These are phyloP conservation scores for Candida corydali DNA, from an alignment of 805 yeast genomes.

Conservation along the genomic window DNA sequence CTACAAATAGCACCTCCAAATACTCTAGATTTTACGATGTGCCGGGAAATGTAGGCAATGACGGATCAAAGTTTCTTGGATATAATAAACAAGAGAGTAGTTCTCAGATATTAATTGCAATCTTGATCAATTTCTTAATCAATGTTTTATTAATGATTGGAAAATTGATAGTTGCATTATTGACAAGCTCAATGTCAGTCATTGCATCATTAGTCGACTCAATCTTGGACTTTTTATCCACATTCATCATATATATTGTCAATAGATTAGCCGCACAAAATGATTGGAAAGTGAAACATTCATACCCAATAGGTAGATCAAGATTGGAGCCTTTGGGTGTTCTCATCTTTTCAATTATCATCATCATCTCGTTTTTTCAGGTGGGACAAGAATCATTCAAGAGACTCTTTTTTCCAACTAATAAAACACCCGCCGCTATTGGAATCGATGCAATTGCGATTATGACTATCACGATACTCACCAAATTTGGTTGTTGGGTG, in stretches of 20 bases:
- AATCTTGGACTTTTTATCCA: slow-evolving; percentile 66
- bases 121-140: slow-evolving; percentile 57
- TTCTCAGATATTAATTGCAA: slow-evolving; percentile 52
- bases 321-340: slow-evolving; percentile 78
- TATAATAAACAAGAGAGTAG: slow-evolving; percentile 40
- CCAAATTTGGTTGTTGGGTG: slow-evolving; percentile 57
- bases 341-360: slow-evolving; percentile 65
- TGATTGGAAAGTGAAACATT: slow-evolving; percentile 43
- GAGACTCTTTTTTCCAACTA: slow-evolving; percentile 38
- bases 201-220: slow-evolving; percentile 80
- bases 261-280: slow-evolving; percentile 45
- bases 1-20: slow-evolving; percentile 13
- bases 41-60: slow-evolving; percentile 60
- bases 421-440: slow-evolving; percentile 40
- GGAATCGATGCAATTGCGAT: slow-evolving; percentile 50
- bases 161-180: slow-evolving; percentile 54
- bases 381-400: slow-evolving; percentile 63
- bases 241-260: slow-evolving; percentile 64
- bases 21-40: slow-evolving; percentile 36
- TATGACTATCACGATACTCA: slow-evolving; percentile 59
- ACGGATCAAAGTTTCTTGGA: slow-evolving; percentile 53
- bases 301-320: slow-evolving; percentile 67
- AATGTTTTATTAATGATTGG: slow-evolving; percentile 59
- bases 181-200: slow-evolving; percentile 69
- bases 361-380: slow-evolving; percentile 67